Conservation (phyloP, 2,329 filamentous ascomycete genomes). For the Colletotrichum sp. region DNA sequence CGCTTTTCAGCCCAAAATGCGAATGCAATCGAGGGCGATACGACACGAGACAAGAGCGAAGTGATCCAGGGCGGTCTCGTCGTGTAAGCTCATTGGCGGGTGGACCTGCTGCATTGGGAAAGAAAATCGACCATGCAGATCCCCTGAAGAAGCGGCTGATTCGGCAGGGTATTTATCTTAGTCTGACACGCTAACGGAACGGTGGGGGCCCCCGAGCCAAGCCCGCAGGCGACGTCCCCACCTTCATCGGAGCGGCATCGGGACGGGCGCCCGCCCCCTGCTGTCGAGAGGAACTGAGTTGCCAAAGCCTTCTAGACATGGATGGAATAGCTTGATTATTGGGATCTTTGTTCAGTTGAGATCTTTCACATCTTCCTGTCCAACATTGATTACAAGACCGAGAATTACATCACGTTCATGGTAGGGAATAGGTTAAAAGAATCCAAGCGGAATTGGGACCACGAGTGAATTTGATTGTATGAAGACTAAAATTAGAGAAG, state of each 20-base stretch:
- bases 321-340: neutral
- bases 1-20: neutral
- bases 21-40: neutral
- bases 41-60: neutral
- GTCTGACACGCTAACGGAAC: neutral
- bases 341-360: rapidly evolving
- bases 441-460: neutral
- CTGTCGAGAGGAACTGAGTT: neutral
- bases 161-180: neutral
- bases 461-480: neutral
- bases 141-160: neutral
- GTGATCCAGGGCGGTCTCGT: neutral
- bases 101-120: neutral
- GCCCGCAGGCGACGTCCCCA: neutral
- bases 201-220: neutral
- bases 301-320: neutral
- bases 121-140: neutral
- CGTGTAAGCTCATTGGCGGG: neutral
- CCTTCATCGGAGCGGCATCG: neutral
- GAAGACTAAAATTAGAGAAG: neutral
- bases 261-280: neutral
- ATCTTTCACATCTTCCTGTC: neutral
- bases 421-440: neutral
- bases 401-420: neutral
- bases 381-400: neutral